Evolutionary conservation across 768 basidiomycete genomes (phyloP).

Genomic region (Xerocomus spinulosus): DNA sequence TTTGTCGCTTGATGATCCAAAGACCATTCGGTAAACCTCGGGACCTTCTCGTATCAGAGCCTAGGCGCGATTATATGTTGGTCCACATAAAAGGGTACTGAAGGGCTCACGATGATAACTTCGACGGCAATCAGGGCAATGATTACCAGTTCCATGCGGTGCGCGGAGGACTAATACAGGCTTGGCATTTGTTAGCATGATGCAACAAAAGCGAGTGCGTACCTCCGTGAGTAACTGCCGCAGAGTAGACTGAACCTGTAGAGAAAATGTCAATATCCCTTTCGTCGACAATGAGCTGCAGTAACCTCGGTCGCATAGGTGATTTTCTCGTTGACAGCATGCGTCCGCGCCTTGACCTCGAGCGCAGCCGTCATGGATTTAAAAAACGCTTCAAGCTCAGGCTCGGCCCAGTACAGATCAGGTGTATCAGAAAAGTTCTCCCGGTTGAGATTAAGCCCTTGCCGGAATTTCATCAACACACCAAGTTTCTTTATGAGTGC

Average conservation of each 20-base stretch:
- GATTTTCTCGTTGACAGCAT: conserved; percentile 86
- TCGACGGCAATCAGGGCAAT: conserved; percentile 93
- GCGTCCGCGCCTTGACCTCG: conserved; percentile 79
- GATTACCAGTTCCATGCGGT: conserved; percentile 94
- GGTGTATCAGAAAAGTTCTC: conserved; percentile 88
- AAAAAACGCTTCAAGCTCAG: conserved; percentile 86
- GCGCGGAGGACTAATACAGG: conserved; percentile 66
- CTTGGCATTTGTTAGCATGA: background rate
- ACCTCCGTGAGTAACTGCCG: conserved; percentile 86
- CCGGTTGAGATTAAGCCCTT: conserved; percentile 84
- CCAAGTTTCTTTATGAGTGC: conserved; percentile 92
- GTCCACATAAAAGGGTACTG: background rate
- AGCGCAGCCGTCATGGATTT: conserved; percentile 80
- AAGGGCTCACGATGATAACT: conserved; percentile 72
- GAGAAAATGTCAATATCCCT: conserved; percentile 1
- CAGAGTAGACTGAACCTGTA: conserved; percentile 78
- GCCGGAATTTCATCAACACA: conserved; percentile 85
- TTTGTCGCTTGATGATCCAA: conserved; percentile 18
- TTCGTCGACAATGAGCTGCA: background rate
- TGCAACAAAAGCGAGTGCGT: background rate
- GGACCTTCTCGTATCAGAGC: conserved; percentile 76
- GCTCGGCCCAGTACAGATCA: conserved; percentile 94
- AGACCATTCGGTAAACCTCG: conserved; percentile 60
- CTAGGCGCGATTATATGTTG: conserved; percentile 32
- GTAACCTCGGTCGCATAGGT: conserved; percentile 78